phyloP scores from a whole-genome alignment of 1,284 basidiomycete genomes.

The Taiwanofungus camphoratus region DNA sequence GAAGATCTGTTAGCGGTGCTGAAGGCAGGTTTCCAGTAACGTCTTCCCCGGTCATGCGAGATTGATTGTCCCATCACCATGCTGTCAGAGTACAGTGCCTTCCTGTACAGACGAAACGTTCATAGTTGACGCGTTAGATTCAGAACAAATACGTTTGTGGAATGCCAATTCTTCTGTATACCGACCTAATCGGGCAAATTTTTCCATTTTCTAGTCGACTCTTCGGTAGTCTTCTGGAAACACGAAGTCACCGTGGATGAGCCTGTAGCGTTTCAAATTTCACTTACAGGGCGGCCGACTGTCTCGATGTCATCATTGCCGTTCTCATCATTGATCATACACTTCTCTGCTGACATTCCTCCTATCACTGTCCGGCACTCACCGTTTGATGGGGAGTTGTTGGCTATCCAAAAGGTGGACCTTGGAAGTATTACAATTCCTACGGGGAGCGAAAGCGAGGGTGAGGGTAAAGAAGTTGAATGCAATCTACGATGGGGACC shows the following conservation, averaged over 20 bases:
- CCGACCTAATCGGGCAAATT: no score
- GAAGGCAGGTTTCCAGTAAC: slow-evolving; percentile 38
- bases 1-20: slow-evolving; percentile 68
- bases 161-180: no score
- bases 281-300: slow-evolving; percentile 42
- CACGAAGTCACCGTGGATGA: slow-evolving; percentile 56
- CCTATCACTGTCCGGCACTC: slow-evolving; percentile 47
- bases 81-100: slow-evolving; percentile 62
- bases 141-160: slow-evolving; percentile 57
- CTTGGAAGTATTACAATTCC: slow-evolving; percentile 33
- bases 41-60: neutral
- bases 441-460: slow-evolving; percentile 17
- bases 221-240: slow-evolving; percentile 66
- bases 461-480: slow-evolving; percentile 20
- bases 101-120: slow-evolving; percentile 47
- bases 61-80: slow-evolving; percentile 4
- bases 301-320: slow-evolving; percentile 48
- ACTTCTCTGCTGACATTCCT: slow-evolving; percentile 41
- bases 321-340: slow-evolving; percentile 51
- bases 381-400: slow-evolving; percentile 6
- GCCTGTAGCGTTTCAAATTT: slow-evolving; percentile 66
- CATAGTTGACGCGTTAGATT: slow-evolving; percentile 57
- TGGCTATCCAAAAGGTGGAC: slow-evolving; percentile 33
- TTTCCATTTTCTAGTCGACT: slow-evolving; percentile 53
- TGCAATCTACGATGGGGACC: slow-evolving; percentile 52